phyloP scores from a whole-genome alignment of 768 basidiomycete species.

The Stropharia rugosoannulata region DNA sequence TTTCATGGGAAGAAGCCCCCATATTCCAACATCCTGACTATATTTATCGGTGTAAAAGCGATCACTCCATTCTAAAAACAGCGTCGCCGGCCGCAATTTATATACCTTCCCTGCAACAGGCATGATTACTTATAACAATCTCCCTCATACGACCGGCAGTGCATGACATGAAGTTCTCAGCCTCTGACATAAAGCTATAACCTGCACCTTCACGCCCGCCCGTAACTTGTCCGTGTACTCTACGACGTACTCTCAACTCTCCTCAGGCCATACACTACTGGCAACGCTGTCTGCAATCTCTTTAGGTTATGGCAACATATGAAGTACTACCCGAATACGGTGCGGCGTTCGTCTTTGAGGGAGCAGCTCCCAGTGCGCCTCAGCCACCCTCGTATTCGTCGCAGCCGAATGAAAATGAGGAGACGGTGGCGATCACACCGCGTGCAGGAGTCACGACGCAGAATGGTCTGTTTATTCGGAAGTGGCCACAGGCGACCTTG shows the following conservation, averaged over 20 bases:
- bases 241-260: too few species aligned
- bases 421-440: conserved; percentile 37
- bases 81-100: background rate
- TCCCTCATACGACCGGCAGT: background rate
- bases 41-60: conserved; percentile 1
- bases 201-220: background rate
- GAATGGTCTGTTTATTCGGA: conserved; percentile 26
- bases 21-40: background rate
- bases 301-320: background rate
- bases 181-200: too few species aligned
- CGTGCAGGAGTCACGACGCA: conserved; percentile 22
- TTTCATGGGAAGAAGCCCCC: too few species aligned
- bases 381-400: conserved; percentile 32
- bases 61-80: background rate
- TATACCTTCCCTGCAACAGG: conserved; percentile 1
- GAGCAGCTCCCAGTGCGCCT: background rate
- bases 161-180: too few species aligned
- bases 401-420: conserved; percentile 30
- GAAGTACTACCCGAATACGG: conserved; percentile 1
- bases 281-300: background rate
- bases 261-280: background rate
- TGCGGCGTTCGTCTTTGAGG: background rate
- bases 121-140: conserved; percentile 6
- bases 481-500: conserved; percentile 34
- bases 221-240: background rate